Conservation (phyloP, 2,329 filamentous ascomycete species). For the Ophiostoma perfectum region DNA sequence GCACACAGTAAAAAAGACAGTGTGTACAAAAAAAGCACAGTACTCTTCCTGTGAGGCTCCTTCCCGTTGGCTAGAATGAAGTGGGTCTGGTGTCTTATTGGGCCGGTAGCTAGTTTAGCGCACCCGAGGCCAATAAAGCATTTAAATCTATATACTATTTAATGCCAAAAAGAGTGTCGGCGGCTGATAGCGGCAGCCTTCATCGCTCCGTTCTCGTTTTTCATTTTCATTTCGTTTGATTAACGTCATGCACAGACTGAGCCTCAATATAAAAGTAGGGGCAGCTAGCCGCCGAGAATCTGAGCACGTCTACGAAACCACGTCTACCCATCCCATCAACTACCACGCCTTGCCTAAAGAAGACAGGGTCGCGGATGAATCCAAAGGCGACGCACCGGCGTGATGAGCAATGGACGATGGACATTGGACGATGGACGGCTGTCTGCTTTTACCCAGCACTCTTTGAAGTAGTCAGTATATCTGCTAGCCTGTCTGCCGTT, state of each 20-base stretch:
- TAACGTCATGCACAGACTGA: not conserved
- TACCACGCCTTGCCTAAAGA: too few species aligned
- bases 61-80: not conserved
- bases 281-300: too few species aligned
- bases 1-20: conserved; percentile 6
- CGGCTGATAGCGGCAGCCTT: conserved; percentile 9
- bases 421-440: too few species aligned
- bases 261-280: too few species aligned
- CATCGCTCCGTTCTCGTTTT: not conserved
- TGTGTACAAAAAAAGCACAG: not conserved
- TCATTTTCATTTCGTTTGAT: not conserved
- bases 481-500: too few species aligned
- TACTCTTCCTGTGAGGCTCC: not conserved
- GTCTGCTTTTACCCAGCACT: too few species aligned
- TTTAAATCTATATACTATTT: not conserved
- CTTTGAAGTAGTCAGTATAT: too few species aligned
- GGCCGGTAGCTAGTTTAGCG: conserved; percentile 7
- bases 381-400: too few species aligned
- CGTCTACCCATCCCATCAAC: too few species aligned
- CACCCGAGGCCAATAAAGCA: not conserved
- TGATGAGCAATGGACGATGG: too few species aligned
- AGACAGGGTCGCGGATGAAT: too few species aligned
- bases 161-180: not conserved
- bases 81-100: not conserved
- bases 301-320: too few species aligned